Percentiles rank a stretch among this genome's conserved stretches.
Evolutionary conservation across 129 eudicot genomes (phyloP).

Genomic region (Rutidosis leptorrhynchoides): DNA sequence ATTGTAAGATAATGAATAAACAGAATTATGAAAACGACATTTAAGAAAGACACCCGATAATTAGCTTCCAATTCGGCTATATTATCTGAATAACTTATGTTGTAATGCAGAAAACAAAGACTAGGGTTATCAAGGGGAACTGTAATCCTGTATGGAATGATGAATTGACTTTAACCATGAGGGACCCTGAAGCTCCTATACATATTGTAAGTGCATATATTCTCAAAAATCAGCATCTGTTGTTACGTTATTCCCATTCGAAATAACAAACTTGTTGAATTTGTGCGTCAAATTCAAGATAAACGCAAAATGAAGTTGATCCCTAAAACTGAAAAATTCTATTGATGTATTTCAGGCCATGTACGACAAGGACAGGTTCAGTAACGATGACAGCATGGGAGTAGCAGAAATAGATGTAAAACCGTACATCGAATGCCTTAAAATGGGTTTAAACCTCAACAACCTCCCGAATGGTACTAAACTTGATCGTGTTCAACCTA

Average conservation of each 20-base stretch:
- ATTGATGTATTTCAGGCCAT: slow-evolving; percentile 47
- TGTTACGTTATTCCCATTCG: not conserved
- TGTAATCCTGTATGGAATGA: slow-evolving; percentile 67
- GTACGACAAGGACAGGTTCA: slow-evolving; percentile 65
- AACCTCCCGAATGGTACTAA: slow-evolving; percentile 48
- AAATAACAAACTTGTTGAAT: not conserved
- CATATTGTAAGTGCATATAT: slow-evolving; percentile 30
- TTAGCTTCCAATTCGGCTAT: not conserved
- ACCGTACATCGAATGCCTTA: slow-evolving; percentile 52
- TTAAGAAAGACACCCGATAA: not conserved
- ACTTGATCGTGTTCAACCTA: slow-evolving; percentile 53
- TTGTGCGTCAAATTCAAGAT: no score
- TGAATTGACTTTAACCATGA: slow-evolving; percentile 52
- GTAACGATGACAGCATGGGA: slow-evolving; percentile 66
- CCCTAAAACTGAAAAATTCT: no score
- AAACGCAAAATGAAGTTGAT: no score
- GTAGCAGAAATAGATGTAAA: slow-evolving; percentile 50
- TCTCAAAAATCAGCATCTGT: not conserved
- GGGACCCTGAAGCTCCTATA: slow-evolving; percentile 41
- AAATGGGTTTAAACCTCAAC: slow-evolving; percentile 41
- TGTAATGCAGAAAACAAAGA: slow-evolving; percentile 50
- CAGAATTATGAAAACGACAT: not conserved
- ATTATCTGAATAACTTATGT: slow-evolving; percentile 6
- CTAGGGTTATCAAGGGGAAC: slow-evolving; percentile 44
- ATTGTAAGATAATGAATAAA: no score